Conservation (phyloP, 1,284 basidiomycete species). For the Lentinula novae-zelandiae region DNA sequence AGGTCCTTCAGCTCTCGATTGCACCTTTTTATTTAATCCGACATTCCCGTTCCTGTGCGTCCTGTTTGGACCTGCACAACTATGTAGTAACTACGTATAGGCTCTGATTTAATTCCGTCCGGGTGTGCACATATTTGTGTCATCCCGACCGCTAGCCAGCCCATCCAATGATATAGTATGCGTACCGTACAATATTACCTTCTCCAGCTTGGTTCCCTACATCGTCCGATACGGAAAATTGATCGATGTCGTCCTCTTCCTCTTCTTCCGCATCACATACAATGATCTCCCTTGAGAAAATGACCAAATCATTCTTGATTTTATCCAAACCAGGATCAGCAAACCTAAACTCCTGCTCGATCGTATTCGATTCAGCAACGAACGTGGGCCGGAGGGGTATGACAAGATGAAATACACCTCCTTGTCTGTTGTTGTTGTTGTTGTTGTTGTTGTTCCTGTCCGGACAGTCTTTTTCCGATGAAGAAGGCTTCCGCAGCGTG, state of each 20-base stretch:
- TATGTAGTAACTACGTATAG: too few species aligned
- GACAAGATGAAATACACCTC: slow-evolving; percentile 61
- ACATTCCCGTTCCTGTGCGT: too few species aligned
- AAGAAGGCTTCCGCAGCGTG: slow-evolving; percentile 24
- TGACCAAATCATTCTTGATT: slow-evolving; percentile 26
- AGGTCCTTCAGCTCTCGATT: background rate
- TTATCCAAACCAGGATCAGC: background rate
- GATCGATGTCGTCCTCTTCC: background rate
- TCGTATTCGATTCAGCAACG: slow-evolving; percentile 48
- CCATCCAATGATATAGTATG: slow-evolving; percentile 69
- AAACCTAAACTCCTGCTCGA: slow-evolving; percentile 53
- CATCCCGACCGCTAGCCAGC: slow-evolving; percentile 20
- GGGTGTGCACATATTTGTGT: too few species aligned
- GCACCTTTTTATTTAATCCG: background rate
- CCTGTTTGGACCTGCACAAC: too few species aligned
- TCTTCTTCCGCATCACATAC: slow-evolving; percentile 42
- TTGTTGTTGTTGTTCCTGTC: background rate
- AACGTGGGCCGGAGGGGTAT: slow-evolving; percentile 72
- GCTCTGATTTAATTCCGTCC: too few species aligned
- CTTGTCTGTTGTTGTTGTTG: background rate
- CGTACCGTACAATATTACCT: slow-evolving; percentile 55
- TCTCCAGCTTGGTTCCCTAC: slow-evolving; percentile 27
- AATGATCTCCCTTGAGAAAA: slow-evolving; percentile 49
- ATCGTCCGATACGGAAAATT: slow-evolving; percentile 20
- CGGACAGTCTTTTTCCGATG: background rate